Evolutionary conservation across 495 filamentous ascomycete genomes (phyloP).

Genomic region (Chaetomium fimeti): DNA sequence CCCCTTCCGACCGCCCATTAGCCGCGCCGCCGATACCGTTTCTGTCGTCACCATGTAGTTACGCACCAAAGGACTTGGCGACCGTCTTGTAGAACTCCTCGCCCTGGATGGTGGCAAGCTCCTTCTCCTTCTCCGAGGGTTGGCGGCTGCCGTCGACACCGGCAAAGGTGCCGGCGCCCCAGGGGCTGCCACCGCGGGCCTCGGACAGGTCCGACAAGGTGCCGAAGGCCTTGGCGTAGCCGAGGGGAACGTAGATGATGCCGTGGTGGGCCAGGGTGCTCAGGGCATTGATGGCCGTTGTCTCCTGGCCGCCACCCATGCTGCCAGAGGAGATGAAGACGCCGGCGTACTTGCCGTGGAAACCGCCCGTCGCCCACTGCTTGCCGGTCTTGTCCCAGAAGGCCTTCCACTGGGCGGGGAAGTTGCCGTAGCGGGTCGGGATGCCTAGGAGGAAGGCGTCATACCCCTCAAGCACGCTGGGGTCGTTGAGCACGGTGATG

Average conservation of each 20-base stretch:
- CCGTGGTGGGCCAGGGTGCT: constrained; percentile 92
- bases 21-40: constrained; percentile 19
- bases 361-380: constrained; percentile 69
- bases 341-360: constrained; percentile 88
- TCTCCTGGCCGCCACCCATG: constrained; percentile 89
- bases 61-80: constrained; percentile 68
- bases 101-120: constrained; percentile 78
- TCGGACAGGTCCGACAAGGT: constrained; percentile 66
- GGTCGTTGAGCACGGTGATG: constrained; percentile 63
- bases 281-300: constrained; percentile 76
- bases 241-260: constrained; percentile 91
- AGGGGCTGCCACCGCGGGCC: constrained; percentile 80
- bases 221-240: constrained; percentile 78
- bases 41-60: constrained; percentile 69
- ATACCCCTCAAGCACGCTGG: constrained; percentile 67
- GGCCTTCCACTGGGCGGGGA: constrained; percentile 92
- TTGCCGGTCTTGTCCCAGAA: constrained; percentile 83
- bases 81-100: constrained; percentile 81
- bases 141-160: constrained; percentile 77
- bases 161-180: constrained; percentile 94
- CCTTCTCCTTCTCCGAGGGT: constrained; percentile 70
- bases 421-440: constrained; percentile 98
- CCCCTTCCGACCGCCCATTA: constrained; percentile 29
- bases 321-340: constrained; percentile 84
- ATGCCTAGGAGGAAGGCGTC: constrained; percentile 94